A percentile compares a stretch with the other conserved stretches of the same genome.
These are phyloP conservation scores for Basidiobolus meristosporus DNA, from an alignment of 371 early-diverging fungal species.

Conservation along the genomic window DNA sequence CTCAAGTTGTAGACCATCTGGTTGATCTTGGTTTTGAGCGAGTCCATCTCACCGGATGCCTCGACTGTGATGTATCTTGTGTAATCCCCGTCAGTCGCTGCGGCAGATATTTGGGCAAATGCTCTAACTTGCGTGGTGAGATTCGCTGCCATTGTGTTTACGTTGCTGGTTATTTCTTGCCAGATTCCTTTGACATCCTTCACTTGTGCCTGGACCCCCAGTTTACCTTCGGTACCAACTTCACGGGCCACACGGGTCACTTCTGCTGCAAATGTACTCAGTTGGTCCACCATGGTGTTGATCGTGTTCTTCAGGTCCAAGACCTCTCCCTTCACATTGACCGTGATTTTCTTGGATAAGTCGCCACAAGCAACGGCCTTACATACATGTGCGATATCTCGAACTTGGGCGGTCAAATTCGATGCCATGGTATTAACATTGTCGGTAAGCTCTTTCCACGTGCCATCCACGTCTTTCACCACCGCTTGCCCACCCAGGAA, in stretches of 20 bases:
- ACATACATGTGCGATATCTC: conserved; percentile 18
- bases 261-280: conserved; percentile 22
- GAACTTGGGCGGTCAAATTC: no score
- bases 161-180: conserved; percentile 30
- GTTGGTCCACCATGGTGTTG: conserved; percentile 25
- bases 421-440: no score
- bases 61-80: conserved; percentile 38
- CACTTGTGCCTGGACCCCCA: conserved; percentile 25
- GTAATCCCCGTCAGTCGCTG: conserved; percentile 45
- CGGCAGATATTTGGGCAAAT: conserved; percentile 33
- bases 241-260: conserved; percentile 23
- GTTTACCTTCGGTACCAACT: conserved; percentile 27
- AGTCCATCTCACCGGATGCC: conserved; percentile 56
- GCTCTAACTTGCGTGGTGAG: conserved; percentile 34
- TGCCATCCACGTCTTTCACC: no score
- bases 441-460: no score
- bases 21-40: conserved; percentile 57
- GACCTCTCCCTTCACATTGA: conserved; percentile 23
- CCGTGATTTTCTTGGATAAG: conserved; percentile 18
- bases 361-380: conserved; percentile 25
- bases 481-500: conserved; percentile 31
- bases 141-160: conserved; percentile 23
- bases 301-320: conserved; percentile 26
- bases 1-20: conserved; percentile 43
- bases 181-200: conserved; percentile 35